Evolutionary conservation across 768 basidiomycete species (phyloP), one percentile per base, ranked within the genome.

Genomic region (Lentinula guzmanii): DNA sequence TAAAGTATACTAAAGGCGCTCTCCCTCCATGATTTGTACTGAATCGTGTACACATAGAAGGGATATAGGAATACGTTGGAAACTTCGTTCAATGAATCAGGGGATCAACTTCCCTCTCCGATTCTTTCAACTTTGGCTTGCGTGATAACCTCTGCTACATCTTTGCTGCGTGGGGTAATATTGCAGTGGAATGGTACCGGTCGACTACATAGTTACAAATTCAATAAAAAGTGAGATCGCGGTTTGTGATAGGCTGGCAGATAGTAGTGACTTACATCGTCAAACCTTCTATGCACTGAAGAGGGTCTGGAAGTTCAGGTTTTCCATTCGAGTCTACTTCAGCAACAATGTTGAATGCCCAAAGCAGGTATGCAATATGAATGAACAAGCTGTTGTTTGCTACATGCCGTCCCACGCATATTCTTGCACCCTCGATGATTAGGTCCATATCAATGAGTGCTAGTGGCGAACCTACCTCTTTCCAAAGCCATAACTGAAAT

Each of bases 381-480:
- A 74, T 70, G 53, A 73, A 74, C 50, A 73, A 21, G 33, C 68
- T 65, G 11, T 68, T 58, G 55, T 71, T 71, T 11, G 72, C 74
- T 15, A 73, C 61, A 59, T 73, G 65, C 39, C 65, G 58, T 24
- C 73, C 73, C 15, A 67, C 62, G 52, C 73, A 74, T 5, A 68
- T 52, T 34, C 51, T 52, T 52, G 7, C 21, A 18, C 7, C 21
- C 8, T n/a, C 8, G 16, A 8, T n/a, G 16, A 48, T 28, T 28
- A 28, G 28, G 16, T 48, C 7, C 16, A n/a, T 7, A 24, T n/a
- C 28, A 37, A 41, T 10, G n/a, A 41, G 16, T 13, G 13, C 13
- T 35, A n/a, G 11, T 39, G 13, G 37, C 7, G 9, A 13, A 39
- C 37, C 9, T 5, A 48, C 46, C 46, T 48, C 21, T 28, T 48